phyloP scores from a whole-genome alignment of 192 early-diverging fungal genomes.

The Coemansia sp. region DNA sequence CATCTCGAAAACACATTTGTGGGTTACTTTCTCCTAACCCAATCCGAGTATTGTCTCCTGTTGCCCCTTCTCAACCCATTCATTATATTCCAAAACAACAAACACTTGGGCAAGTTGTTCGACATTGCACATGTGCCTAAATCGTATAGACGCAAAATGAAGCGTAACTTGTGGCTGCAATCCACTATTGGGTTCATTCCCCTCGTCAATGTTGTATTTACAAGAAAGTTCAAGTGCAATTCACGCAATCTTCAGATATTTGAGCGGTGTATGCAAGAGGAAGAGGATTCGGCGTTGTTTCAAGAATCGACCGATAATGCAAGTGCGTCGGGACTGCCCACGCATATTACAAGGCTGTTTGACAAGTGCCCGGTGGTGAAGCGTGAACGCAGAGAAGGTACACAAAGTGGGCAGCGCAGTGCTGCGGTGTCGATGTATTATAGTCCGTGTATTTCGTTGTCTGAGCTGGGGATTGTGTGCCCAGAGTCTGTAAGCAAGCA shows the following conservation, averaged over 20 bases:
- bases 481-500: conserved; percentile 1
- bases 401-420: background rate
- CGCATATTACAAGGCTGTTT: conserved; percentile 21
- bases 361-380: conserved; percentile 25
- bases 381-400: conserved; percentile 9
- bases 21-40: conserved; percentile 27
- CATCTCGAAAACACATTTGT: conserved; percentile 27
- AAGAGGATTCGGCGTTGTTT: conserved; percentile 21
- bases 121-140: conserved; percentile 9
- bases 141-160: conserved; percentile 14
- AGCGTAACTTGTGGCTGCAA: conserved; percentile 24
- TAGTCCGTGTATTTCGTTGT: conserved; percentile 25
- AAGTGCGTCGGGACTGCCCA: conserved; percentile 14
- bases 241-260: conserved; percentile 36
- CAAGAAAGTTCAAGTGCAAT: conserved; percentile 44
- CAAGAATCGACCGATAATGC: background rate
- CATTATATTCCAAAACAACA: conserved; percentile 31
- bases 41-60: conserved; percentile 39
- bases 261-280: conserved; percentile 25
- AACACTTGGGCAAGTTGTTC: conserved; percentile 18
- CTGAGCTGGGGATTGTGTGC: background rate
- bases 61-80: conserved; percentile 41
- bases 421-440: conserved; percentile 22
- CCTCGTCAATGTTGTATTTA: conserved; percentile 36
- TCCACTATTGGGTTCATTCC: conserved; percentile 33